Base-by-base conservation (phyloP, 2,329 filamentous ascomycete species). In the Phyllosticta paracitricarpa region DNA sequence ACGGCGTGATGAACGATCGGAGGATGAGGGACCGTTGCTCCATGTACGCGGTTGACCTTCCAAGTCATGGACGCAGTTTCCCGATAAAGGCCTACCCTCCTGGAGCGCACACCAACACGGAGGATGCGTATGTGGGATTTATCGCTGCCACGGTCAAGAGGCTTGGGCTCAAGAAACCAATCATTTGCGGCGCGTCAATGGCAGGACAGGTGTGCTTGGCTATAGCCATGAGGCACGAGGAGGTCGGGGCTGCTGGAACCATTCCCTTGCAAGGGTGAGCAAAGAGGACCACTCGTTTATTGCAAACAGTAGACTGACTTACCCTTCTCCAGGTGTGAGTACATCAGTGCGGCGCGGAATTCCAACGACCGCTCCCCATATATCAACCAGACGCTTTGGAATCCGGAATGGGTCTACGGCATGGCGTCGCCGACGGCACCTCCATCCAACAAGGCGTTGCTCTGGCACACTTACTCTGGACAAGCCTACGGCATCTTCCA, bases 401-500 rank as follows among this genome's bases (percentile, higher is more conserved):
- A 77, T 61, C 75, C 76, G 0, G 78, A 81, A 62, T 79, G 77
- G 77, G 71, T 79, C 62, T 80, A 79, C 62, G 77, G 78, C 61
- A 78, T 79, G 77, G 78, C 78, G 73, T 72, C 73, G 3, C 78
- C 78, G 0, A 78, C 75, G 3, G 73, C 77, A 10, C 78, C 78
- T 0, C 66, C 71, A 9, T 72, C 69, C 7, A 78, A 79, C 64
- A 78, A 78, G 57, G 73, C 78, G 60, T 72, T 81, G 30, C 74
- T 81, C 63, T 81, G 78, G 78, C 79, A 81, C 63, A 62, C 76
- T 10, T 80, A 81, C 66, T 77, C 73, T 5, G 73, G 73, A 0
- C 78, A 81, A 70, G 78, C 79, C 1, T 81, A 80, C 62, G 78
- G 78, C 1, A 78, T 81, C 56, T 80, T 81, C 71, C 78, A 80